Evolutionary conservation across 805 yeast species (phyloP), one percentile per base, ranked within the genome.

Genomic region (Candida sonorensis): DNA sequence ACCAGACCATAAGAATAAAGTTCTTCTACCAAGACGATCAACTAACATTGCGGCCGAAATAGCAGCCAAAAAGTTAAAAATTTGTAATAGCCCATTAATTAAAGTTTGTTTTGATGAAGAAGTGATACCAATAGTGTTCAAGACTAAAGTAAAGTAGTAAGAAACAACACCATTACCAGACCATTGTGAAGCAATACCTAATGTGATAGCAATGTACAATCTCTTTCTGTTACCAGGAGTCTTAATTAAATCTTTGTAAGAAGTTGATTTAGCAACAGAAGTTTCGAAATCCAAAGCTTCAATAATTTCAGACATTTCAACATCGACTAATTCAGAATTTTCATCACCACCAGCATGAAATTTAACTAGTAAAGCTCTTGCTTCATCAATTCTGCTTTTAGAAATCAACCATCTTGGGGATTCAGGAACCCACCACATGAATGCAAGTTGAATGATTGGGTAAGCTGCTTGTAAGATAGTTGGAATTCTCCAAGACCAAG

Each of bases 401-500:
- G 57, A 48, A 17, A 64, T 48, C 26, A 58, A 55, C 49, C 41
- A 66, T 46, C 72, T 53, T 39, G 72, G 72, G n/a, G 62, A 54
- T 48, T 66, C 72, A 2, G 73, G 74, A 29, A 62, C 42, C 48
- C 59, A 42, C 22, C 26, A 62, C 27, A 66, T 37, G 17, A 61
- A 45, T 3, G 40, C 3, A 8, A 60, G 15, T 45, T 69, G 75
- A 16, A 66, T 12, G 3, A 63, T 16, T 2, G 80, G 76, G 40
- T 67, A 55, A 12, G 59, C 46, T 26, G 67, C 72, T 52, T 75
- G 81, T 26, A 74, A 37, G 31, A 61, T 61, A 10, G 75, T 61
- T 24, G 81, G 80, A 34, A 73, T 56, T 54, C 74, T 68, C 79
- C 79, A 74, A 17, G 66, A 55, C 61, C 66, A 64, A 23, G 55